Conservation (phyloP, 345 rosid species). For the Rhizophora apiculata region DNA sequence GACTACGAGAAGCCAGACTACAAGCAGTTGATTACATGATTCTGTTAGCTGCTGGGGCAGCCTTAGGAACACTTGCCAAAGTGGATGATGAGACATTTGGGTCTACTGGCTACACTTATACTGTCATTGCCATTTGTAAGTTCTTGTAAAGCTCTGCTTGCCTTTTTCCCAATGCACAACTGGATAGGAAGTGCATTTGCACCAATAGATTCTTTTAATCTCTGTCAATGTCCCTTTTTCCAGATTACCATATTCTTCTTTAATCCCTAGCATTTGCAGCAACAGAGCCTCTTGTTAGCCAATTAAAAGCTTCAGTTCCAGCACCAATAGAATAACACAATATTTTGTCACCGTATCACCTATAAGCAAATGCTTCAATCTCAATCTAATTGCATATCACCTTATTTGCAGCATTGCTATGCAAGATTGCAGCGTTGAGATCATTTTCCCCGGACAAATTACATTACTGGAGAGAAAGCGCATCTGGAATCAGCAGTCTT, state of each 20-base stretch:
- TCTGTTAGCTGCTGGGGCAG: slow-evolving; percentile 80
- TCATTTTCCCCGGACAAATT: slow-evolving; percentile 70
- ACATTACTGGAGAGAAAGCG: slow-evolving; percentile 72
- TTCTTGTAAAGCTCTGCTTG: slow-evolving; percentile 9
- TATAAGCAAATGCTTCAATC: not conserved
- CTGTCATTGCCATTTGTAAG: slow-evolving; percentile 90
- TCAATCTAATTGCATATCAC: not conserved
- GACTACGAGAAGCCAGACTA: slow-evolving; percentile 74
- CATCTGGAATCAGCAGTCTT: slow-evolving; percentile 73
- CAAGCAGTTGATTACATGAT: slow-evolving; percentile 68
- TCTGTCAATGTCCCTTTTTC: too few relatives aligned
- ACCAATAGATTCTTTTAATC: not conserved
- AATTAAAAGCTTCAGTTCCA: not conserved
- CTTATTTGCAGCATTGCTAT: slow-evolving; percentile 61
- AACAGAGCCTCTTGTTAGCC: not conserved
- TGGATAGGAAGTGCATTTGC: not conserved
- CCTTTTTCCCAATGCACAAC: not conserved
- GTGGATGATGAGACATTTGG: slow-evolving; percentile 77
- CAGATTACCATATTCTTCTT: not conserved
- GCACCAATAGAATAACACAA: not conserved
- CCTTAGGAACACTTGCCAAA: slow-evolving; percentile 80
- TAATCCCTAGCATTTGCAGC: not conserved
- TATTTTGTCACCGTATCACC: not conserved
- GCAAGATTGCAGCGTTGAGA: slow-evolving; percentile 76
- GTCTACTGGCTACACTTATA: slow-evolving; percentile 68